A percentile compares a stretch with the other conserved stretches of the same genome.
Conservation (phyloP, 2,329 filamentous ascomycete genomes). For the Fusarium sp. region DNA sequence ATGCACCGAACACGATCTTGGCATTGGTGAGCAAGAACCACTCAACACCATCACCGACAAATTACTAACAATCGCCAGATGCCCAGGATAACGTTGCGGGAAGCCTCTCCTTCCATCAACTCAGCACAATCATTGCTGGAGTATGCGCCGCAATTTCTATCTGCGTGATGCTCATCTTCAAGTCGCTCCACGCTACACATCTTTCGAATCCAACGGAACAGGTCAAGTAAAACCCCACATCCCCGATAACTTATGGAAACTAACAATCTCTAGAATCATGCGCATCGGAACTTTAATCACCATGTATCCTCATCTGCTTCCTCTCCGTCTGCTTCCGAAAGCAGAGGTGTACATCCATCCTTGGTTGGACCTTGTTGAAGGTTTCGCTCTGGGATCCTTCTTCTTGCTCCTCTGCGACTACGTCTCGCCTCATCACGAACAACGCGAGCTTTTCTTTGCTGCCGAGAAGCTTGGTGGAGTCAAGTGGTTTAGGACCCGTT, state of each 20-base stretch:
- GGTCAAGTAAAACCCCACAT: constrained; percentile 25
- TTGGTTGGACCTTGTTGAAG: constrained; percentile 34
- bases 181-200: constrained; percentile 35
- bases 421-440: constrained; percentile 27
- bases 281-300: constrained; percentile 32
- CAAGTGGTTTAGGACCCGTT: constrained; percentile 38
- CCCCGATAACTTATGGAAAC: rapidly evolving
- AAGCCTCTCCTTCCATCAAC: constrained; percentile 20
- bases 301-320: constrained; percentile 35
- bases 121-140: constrained; percentile 36
- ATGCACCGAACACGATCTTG: neutral
- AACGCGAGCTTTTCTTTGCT: constrained; percentile 39
- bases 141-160: constrained; percentile 30
- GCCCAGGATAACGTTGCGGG: constrained; percentile 22
- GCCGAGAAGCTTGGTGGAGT: constrained; percentile 32
- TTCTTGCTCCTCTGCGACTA: constrained; percentile 41
- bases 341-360: constrained; percentile 33
- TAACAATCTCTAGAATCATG: constrained; percentile 18
- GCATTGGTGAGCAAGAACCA: neutral
- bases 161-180: constrained; percentile 25
- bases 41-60: neutral
- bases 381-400: constrained; percentile 33
- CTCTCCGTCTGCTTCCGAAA: constrained; percentile 14
- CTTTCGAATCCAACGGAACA: constrained; percentile 37
- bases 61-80: constrained; percentile 10